Percentiles rank a stretch among this genome's conserved stretches.
phyloP scores from a whole-genome alignment of 208 protist species.

The Entamoeba dispar region DNA sequence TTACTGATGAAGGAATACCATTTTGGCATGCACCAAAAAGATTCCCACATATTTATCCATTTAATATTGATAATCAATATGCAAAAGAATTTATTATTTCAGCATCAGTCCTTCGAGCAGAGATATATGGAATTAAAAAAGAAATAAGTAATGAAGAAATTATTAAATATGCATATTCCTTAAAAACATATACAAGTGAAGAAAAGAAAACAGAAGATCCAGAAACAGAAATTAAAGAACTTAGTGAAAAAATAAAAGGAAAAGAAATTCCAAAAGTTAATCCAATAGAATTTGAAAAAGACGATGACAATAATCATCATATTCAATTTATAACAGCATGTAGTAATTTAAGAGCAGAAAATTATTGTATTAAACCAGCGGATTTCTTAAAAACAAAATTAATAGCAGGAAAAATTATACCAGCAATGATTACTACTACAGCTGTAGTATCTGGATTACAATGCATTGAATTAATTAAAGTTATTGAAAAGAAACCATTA shows the following conservation, averaged over 20 bases:
- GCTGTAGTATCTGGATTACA: constrained; percentile 85
- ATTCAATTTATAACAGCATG: constrained; percentile 63
- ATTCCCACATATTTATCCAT: constrained; percentile 44
- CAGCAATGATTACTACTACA: constrained; percentile 98
- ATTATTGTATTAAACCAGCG: constrained; percentile 61
- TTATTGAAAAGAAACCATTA: constrained; percentile 34
- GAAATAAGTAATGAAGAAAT: not conserved
- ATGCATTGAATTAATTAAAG: constrained; percentile 81
- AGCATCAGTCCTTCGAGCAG: constrained; percentile 28
- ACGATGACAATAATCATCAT: constrained; percentile 63
- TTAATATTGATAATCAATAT: constrained; percentile 38
- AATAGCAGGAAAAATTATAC: constrained; percentile 92
- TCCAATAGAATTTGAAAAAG: constrained; percentile 71
- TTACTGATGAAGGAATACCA: constrained; percentile 44
- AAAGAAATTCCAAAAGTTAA: not conserved
- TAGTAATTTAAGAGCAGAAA: constrained; percentile 62
- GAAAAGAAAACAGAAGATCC: not conserved
- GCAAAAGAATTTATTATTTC: constrained; percentile 39
- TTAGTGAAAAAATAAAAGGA: not conserved
- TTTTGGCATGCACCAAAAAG: constrained; percentile 68
- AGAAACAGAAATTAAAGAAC: not conserved
- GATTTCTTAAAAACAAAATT: constrained; percentile 50
- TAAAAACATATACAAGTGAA: too few species aligned
- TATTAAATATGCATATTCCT: too few species aligned
- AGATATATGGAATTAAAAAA: constrained; percentile 24